Evolutionary conservation across 148 eudicot species (phyloP), one percentile per base, ranked within the genome.

Genomic region (Rhododendron ferrugineum): DNA sequence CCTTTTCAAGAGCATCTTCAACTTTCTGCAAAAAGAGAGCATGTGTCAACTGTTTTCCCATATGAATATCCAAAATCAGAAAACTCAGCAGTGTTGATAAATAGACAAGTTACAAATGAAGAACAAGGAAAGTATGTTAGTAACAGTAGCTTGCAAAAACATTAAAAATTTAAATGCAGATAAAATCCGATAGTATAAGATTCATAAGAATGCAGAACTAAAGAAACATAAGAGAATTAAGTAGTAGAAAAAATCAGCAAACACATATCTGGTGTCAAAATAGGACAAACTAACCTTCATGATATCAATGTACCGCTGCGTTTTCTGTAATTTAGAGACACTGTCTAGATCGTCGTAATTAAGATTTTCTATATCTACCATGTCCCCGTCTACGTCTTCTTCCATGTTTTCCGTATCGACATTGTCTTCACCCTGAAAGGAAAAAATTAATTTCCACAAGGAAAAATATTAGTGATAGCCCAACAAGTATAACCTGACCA

Each of bases 311-410:
- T 93, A 97, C 60, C 99, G 96, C 77, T 91, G 95, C 10, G 99
- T 83, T 84, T 94, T 95, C 82, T 94, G 98, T 78, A 97, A 89
- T 81, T 97, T 97, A 11, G 98, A 95, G 36, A 97, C 98, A 85
- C 88, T 95, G 78, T 97, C 99, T 84, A 97, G 93, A 88, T 97
- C 98, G 86, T 95, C 99, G 82, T 94, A 97, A 70, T 97, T 95
- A 26, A 95, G 91, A 73, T 93, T 87, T 81, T 95, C 98, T 40
- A 97, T 89, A 85, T 94, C 98, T 47, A 92, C 99, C 88, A 95
- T 80, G 84, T 97, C 99, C 73, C 94, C 96, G 78, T 96, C 92
- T 72, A 91, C 60, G 83, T 97, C 99, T 83, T 97, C 98, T 83
- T 95, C 99, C 96, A 97, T 94, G 62, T 92, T 88, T 1, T 88